phyloP scores from a whole-genome alignment of 106 monocot species.

The Platanthera zijinensis region DNA sequence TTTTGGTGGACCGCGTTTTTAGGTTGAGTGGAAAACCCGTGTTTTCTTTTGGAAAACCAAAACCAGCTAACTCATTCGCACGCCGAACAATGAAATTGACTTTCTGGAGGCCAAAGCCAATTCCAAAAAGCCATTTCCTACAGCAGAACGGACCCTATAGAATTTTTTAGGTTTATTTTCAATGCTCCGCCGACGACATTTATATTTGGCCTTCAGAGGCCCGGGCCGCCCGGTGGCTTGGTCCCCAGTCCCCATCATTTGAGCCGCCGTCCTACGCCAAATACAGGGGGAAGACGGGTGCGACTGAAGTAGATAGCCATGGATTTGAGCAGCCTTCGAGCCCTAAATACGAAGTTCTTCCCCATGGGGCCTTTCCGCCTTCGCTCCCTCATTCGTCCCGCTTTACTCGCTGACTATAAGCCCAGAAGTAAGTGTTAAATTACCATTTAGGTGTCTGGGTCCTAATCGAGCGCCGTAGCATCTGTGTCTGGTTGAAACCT shows the following conservation, averaged over 20 bases:
- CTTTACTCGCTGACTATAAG: slow-evolving; percentile 1
- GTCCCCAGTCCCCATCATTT: neutral
- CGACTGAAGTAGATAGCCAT: neutral
- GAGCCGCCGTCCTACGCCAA: neutral
- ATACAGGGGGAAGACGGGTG: neutral
- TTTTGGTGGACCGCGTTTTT: no score
- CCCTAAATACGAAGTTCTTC: slow-evolving; percentile 5
- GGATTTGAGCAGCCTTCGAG: slow-evolving; percentile 10
- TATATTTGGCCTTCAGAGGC: no score
- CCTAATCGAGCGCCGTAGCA: neutral
- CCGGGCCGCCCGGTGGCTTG: no score
- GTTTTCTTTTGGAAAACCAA: no score
- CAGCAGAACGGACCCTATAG: no score
- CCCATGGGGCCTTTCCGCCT: slow-evolving; percentile 4
- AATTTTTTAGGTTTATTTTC: no score
- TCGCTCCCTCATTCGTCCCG: slow-evolving; percentile 7
- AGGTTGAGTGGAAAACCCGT: no score
- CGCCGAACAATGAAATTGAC: no score
- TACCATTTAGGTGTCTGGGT: neutral
- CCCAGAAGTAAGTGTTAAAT: neutral
- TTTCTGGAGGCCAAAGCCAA: no score
- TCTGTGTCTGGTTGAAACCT: neutral
- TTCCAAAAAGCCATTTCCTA: no score
- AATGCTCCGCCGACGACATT: no score
- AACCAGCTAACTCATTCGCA: no score